Conservation (phyloP, 345 rosid genomes). For the Garcia nutans region DNA sequence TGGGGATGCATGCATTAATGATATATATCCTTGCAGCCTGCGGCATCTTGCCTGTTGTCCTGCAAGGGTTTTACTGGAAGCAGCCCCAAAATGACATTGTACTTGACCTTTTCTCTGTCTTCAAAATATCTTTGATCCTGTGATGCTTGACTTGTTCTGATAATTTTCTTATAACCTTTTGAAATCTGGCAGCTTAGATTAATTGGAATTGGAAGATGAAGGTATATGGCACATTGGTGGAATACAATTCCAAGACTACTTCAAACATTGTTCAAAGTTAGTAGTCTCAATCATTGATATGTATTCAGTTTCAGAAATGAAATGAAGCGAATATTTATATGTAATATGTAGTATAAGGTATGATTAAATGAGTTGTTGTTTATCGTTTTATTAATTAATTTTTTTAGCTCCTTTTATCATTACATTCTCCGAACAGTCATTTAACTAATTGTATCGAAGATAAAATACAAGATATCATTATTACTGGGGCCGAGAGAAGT, state of each 20-base stretch:
- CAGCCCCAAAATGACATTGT: constrained; percentile 69
- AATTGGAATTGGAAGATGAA: constrained; percentile 44
- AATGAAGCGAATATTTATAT: too few relatives aligned
- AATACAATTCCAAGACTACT: background rate
- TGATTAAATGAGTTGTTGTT: too few relatives aligned
- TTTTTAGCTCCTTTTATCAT: too few relatives aligned
- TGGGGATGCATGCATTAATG: constrained; percentile 73
- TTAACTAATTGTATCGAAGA: too few relatives aligned
- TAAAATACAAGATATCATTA: too few relatives aligned
- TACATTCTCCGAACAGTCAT: too few relatives aligned
- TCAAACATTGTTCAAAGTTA: too few relatives aligned
- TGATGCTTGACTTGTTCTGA: background rate
- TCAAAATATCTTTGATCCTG: background rate
- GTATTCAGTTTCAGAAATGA: too few relatives aligned
- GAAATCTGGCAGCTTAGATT: constrained; percentile 39
- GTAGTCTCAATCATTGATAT: too few relatives aligned
- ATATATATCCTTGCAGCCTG: constrained; percentile 62
- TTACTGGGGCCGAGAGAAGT: too few relatives aligned
- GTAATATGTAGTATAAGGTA: too few relatives aligned
- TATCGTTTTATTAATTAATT: too few relatives aligned
- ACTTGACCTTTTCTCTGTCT: background rate
- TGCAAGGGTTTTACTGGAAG: constrained; percentile 84
- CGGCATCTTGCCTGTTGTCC: constrained; percentile 58
- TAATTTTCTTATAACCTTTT: background rate
- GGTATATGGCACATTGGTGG: background rate